phyloP scores from a whole-genome alignment of 164 flowering plant genomes.

The Litsea cubeba region DNA sequence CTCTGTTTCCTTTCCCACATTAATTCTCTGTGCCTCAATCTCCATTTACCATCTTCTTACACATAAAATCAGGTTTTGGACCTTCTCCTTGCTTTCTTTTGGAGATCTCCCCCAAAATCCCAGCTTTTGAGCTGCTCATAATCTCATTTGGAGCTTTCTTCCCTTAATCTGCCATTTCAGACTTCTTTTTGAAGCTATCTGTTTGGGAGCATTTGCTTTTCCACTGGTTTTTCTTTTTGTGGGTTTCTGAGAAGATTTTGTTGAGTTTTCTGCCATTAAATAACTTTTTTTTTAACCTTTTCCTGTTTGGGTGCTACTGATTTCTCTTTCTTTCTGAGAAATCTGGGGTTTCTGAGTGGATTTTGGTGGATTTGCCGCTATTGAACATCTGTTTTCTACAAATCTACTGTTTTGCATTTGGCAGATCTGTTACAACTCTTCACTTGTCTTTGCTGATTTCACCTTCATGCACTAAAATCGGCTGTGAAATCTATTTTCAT shows the following conservation, averaged over 20 bases:
- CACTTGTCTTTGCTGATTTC: neutral
- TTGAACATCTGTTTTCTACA: neutral
- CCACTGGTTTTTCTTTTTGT: neutral
- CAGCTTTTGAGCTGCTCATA: neutral
- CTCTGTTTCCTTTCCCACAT: too few relatives aligned
- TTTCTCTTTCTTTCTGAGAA: neutral
- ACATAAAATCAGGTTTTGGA: neutral
- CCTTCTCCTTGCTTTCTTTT: neutral
- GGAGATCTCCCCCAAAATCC: too few relatives aligned
- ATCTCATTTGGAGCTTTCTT: conserved; percentile 1
- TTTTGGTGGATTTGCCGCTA: neutral
- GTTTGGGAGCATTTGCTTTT: neutral
- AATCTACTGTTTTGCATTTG: neutral
- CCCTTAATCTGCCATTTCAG: neutral
- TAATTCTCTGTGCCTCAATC: too few relatives aligned
- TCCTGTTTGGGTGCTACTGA: too few relatives aligned
- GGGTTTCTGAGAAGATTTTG: neutral
- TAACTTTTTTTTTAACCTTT: too few relatives aligned
- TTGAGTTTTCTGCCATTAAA: neutral
- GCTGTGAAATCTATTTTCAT: too few relatives aligned
- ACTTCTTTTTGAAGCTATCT: conserved; percentile 1
- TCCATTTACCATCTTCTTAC: too few relatives aligned
- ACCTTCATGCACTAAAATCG: neutral
- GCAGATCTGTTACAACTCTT: neutral
- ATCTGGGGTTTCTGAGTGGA: neutral